Conservation (phyloP, 176 grass and related monocot species). For the Olyra latifolia region DNA sequence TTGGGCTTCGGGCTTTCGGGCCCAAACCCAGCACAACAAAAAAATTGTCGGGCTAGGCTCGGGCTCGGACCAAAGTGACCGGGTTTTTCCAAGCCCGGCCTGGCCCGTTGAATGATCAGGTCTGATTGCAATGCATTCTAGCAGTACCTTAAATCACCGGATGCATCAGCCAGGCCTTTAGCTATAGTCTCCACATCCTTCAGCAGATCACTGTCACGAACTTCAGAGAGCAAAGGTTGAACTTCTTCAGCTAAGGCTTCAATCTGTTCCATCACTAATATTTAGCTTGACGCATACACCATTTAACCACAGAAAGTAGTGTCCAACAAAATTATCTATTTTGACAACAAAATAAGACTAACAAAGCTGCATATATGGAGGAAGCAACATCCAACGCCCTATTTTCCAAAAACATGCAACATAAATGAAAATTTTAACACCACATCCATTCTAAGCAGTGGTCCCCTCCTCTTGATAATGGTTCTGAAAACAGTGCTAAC, state of each 20-base stretch:
- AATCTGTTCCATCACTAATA: slow-evolving; percentile 69
- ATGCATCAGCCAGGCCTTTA: slow-evolving; percentile 79
- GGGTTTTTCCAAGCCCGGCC: no score
- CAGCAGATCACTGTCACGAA: slow-evolving; percentile 65
- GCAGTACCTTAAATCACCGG: slow-evolving; percentile 77
- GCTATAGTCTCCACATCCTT: slow-evolving; percentile 95
- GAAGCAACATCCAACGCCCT: background rate
- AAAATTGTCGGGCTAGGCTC: no score
- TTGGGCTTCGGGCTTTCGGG: no score
- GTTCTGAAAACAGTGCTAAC: background rate
- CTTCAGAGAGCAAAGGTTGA: slow-evolving; percentile 83
- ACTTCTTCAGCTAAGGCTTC: slow-evolving; percentile 91
- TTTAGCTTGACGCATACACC: slow-evolving; percentile 37
- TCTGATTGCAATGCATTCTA: background rate
- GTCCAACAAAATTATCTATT: background rate
- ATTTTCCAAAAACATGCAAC: background rate
- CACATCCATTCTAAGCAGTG: slow-evolving; percentile 8
- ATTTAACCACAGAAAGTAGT: slow-evolving; percentile 8
- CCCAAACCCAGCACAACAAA: no score
- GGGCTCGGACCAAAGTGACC: no score
- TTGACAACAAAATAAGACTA: slow-evolving; percentile 6
- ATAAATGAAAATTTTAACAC: slow-evolving; percentile 12
- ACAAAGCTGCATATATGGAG: background rate
- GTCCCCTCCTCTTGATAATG: slow-evolving; percentile 27
- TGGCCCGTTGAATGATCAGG: no score